Conservation (phyloP, 176 grass and related monocot species). For the Canna indica region DNA sequence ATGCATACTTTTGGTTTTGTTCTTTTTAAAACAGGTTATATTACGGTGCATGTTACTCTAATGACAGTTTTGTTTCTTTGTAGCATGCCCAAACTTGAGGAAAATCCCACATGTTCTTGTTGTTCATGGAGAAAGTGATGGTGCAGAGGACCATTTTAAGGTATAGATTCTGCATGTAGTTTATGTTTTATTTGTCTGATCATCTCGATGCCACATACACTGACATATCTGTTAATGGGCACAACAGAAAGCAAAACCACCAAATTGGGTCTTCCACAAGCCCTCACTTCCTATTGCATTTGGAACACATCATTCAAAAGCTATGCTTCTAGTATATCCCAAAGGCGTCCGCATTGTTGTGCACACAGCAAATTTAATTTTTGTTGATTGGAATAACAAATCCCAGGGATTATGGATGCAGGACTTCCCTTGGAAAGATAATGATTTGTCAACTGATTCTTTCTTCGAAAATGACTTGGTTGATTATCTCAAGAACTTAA, state of each 20-base stretch:
- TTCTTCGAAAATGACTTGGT: slow-evolving; percentile 77
- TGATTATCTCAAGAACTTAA: slow-evolving; percentile 74
- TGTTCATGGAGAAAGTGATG: slow-evolving; percentile 69
- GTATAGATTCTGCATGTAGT: slow-evolving; percentile 14
- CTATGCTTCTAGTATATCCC: slow-evolving; percentile 86
- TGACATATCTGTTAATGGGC: slow-evolving; percentile 16
- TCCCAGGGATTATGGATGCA: slow-evolving; percentile 87
- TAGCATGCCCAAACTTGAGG: slow-evolving; percentile 71
- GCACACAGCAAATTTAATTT: slow-evolving; percentile 92
- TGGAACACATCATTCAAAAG: slow-evolving; percentile 98
- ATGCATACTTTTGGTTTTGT: slow-evolving; percentile 7
- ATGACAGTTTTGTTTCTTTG: slow-evolving; percentile 13
- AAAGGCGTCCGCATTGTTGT: slow-evolving; percentile 77
- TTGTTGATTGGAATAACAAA: slow-evolving; percentile 99
- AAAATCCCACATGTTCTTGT: slow-evolving; percentile 80
- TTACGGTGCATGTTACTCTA: not conserved
- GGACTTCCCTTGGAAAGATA: slow-evolving; percentile 94
- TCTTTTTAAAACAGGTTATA: not conserved
- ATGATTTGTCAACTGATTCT: slow-evolving; percentile 29
- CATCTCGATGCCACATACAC: slow-evolving; percentile 9
- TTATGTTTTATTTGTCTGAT: slow-evolving; percentile 17
- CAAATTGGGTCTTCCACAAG: slow-evolving; percentile 81
- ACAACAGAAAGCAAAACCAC: slow-evolving; percentile 50
- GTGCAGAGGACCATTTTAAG: slow-evolving; percentile 52
- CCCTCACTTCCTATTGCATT: slow-evolving; percentile 87